A percentile compares a stretch with the other conserved stretches of the same genome.
Conservation (phyloP, 2,329 filamentous ascomycete genomes). For the Talaromyces sp. region DNA sequence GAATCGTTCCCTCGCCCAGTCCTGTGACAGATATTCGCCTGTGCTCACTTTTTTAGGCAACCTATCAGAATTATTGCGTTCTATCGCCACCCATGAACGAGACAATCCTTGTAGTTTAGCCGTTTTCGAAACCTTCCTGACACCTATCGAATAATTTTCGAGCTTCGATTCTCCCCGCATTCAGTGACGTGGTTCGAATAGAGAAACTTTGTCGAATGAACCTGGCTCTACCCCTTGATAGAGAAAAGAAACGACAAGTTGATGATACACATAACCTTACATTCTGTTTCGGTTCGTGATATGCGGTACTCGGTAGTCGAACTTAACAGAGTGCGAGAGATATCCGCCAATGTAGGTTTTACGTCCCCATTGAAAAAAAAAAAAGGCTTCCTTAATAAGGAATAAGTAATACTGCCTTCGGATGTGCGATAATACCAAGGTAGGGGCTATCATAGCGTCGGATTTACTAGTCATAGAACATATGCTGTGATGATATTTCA, state of each 20-base stretch:
- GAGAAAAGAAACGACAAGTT: not conserved
- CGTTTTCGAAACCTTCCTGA: not conserved
- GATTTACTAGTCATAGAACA: not conserved
- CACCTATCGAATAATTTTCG: not conserved
- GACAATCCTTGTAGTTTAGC: not conserved
- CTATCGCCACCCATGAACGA: not conserved
- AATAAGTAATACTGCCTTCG: not conserved
- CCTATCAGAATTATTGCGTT: not conserved
- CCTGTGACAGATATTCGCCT: not conserved
- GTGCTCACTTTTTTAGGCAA: not conserved
- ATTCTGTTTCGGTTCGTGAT: not conserved
- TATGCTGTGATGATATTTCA: not conserved
- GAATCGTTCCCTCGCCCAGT: not conserved
- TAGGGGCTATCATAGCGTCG: not conserved
- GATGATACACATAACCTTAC: not conserved
- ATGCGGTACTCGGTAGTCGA: not conserved
- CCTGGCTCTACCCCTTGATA: not conserved
- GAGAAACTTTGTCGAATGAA: not conserved
- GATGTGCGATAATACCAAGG: not conserved
- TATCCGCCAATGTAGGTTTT: not conserved
- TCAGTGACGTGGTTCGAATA: not conserved
- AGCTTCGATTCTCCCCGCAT: not conserved
- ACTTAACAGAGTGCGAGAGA: not conserved
- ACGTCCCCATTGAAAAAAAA: not conserved
- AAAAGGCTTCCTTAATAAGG: not conserved